Evolutionary conservation across 768 basidiomycete genomes (phyloP).

Genomic region (Asterophora lycoperdoides): DNA sequence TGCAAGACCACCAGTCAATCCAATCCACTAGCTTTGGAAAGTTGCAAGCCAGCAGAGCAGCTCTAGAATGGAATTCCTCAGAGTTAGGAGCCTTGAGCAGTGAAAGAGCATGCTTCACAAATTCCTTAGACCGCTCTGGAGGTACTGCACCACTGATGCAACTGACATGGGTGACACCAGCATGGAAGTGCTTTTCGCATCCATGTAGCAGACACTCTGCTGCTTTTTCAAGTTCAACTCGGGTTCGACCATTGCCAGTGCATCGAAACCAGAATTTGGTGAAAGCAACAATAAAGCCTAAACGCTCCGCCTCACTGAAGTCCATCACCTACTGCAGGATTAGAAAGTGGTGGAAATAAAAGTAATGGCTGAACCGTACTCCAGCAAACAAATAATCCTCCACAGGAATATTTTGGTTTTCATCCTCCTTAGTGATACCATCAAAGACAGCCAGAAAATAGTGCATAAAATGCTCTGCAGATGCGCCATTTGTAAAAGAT

Average conservation of each 20-base stretch:
- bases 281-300: slow-evolving; percentile 1
- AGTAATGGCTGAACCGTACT: background rate
- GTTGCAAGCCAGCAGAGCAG: slow-evolving; percentile 16
- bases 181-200: slow-evolving; percentile 27
- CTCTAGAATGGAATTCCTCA: slow-evolving; percentile 7
- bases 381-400: slow-evolving; percentile 4
- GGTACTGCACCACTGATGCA: slow-evolving; percentile 23
- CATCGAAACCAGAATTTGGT: slow-evolving; percentile 13
- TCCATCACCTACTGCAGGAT: slow-evolving; percentile 14
- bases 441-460: slow-evolving; percentile 30
- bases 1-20: slow-evolving; percentile 29
- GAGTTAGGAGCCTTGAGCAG: slow-evolving; percentile 10
- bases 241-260: slow-evolving; percentile 9
- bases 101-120: slow-evolving; percentile 9
- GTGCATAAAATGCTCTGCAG: slow-evolving; percentile 24
- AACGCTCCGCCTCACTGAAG: slow-evolving; percentile 8
- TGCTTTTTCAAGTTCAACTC: slow-evolving; percentile 18
- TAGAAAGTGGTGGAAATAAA: too few species aligned
- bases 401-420: background rate
- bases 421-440: slow-evolving; percentile 23
- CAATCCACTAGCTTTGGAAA: slow-evolving; percentile 23
- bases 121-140: slow-evolving; percentile 6
- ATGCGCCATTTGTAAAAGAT: slow-evolving; percentile 32
- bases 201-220: slow-evolving; percentile 20
- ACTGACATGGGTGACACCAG: slow-evolving; percentile 22